Percentiles rank a stretch among this genome's conserved stretches.
phyloP scores from a whole-genome alignment of 1,139 yeast species.

The Suhomyces choctaworum region DNA sequence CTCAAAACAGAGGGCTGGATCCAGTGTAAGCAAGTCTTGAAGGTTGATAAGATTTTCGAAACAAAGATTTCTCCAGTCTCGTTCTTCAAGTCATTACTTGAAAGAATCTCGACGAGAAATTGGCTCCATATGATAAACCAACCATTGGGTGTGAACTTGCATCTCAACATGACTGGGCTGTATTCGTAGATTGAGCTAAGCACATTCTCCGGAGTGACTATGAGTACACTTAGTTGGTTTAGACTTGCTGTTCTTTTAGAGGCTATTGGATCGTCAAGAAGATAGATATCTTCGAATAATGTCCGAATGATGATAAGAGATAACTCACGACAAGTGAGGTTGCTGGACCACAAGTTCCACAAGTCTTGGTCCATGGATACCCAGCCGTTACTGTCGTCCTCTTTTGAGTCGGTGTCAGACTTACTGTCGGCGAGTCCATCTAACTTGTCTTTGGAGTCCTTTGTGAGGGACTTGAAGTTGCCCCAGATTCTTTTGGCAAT shows the following conservation, averaged over 20 bases:
- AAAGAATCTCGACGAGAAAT: constrained; percentile 56
- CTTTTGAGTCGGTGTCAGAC: constrained; percentile 6
- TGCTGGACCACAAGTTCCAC: constrained; percentile 70
- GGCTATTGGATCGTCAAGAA: constrained; percentile 89
- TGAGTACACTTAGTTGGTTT: constrained; percentile 79
- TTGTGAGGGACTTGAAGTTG: constrained; percentile 23
- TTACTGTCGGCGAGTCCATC: constrained; percentile 5
- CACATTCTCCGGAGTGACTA: constrained; percentile 70
- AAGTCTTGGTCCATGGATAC: constrained; percentile 79
- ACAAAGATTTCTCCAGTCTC: constrained; percentile 49
- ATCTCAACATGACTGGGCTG: constrained; percentile 59
- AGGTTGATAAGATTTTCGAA: constrained; percentile 72
- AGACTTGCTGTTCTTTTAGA: constrained; percentile 75
- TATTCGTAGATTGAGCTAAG: constrained; percentile 71
- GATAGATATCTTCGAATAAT: constrained; percentile 89
- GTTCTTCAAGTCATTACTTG: constrained; percentile 34
- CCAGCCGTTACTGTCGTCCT: constrained; percentile 75
- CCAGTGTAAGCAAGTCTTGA: constrained; percentile 93
- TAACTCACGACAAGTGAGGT: constrained; percentile 67
- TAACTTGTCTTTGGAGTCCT: constrained; percentile 7
- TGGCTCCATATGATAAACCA: constrained; percentile 84
- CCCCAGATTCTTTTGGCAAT: constrained; percentile 97
- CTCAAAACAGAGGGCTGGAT: constrained; percentile 74
- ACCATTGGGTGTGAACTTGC: constrained; percentile 72
- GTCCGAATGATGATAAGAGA: constrained; percentile 78